Conservation (phyloP, 2,329 filamentous ascomycete species). For the Colletotrichum sp. region DNA sequence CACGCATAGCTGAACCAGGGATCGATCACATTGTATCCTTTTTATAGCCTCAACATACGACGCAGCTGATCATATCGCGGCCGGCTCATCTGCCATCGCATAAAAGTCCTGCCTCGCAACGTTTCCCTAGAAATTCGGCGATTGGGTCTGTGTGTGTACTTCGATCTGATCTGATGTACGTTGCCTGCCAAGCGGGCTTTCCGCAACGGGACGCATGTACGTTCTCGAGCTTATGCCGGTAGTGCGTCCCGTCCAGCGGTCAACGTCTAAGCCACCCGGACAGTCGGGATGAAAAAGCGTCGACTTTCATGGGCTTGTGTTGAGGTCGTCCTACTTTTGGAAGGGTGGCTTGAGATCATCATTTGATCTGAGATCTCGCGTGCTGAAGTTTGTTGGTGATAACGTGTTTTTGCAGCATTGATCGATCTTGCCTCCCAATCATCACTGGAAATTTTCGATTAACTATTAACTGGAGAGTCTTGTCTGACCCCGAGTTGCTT, state of each 20-base stretch:
- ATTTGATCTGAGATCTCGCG: neutral
- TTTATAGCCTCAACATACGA: neutral
- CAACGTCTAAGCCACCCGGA: neutral
- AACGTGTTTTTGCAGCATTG: neutral
- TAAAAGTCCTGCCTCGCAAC: neutral
- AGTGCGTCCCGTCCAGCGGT: neutral
- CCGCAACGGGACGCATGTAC: neutral
- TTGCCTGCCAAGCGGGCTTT: neutral
- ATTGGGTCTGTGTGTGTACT: neutral
- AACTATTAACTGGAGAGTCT: neutral
- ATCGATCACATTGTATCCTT: neutral
- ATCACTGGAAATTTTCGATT: neutral
- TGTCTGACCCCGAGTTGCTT: fast-evolving
- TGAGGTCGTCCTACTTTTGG: neutral
- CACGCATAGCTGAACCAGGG: neutral
- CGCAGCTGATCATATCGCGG: neutral
- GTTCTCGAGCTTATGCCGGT: neutral
- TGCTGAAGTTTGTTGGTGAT: neutral
- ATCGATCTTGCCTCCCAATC: neutral
- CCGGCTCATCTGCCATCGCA: neutral
- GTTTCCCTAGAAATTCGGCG: neutral
- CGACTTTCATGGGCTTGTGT: too few relatives aligned
- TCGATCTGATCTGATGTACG: neutral
- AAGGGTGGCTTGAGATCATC: neutral
- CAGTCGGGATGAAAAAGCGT: neutral